A percentile compares a stretch with the other conserved stretches of the same genome.
These are phyloP conservation scores for Chalara sp. DNA, from an alignment of 2,329 filamentous ascomycete species.

Conservation along the genomic window DNA sequence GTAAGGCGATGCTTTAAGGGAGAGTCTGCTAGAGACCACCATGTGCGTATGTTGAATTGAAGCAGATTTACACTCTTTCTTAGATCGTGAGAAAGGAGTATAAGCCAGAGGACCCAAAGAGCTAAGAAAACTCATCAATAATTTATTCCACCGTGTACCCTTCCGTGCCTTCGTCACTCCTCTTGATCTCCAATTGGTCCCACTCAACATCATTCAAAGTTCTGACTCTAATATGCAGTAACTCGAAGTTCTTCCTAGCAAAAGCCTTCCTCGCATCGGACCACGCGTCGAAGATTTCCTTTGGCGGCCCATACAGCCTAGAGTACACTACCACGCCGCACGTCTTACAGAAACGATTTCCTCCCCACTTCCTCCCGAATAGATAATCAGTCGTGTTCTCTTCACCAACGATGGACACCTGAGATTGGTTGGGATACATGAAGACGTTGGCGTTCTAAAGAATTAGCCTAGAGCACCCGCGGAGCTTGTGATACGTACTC, in stretches of 20 bases:
- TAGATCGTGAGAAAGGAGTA: too few species aligned
- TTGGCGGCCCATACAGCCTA: neutral
- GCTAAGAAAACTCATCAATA: too few species aligned
- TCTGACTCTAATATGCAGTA: neutral
- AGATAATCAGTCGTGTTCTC: neutral
- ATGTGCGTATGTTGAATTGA: too few species aligned
- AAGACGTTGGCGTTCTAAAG: neutral
- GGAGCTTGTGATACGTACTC: neutral
- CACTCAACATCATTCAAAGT: neutral
- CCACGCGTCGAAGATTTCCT: neutral
- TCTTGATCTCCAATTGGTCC: neutral
- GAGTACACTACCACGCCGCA: neutral
- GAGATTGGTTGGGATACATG: neutral
- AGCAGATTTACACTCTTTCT: too few species aligned
- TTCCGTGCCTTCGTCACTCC: neutral
- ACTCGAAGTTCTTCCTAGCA: neutral
- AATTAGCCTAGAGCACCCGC: neutral
- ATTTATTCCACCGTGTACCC: too few species aligned
- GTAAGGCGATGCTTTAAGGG: too few species aligned
- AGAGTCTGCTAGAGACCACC: too few species aligned
- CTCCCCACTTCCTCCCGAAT: neutral
- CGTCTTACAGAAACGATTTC: neutral
- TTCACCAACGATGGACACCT: neutral
- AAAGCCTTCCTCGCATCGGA: neutral
- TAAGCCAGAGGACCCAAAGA: too few species aligned